phyloP scores from a whole-genome alignment of 2,329 filamentous ascomycete genomes.

The Fusarium tjaetaba region DNA sequence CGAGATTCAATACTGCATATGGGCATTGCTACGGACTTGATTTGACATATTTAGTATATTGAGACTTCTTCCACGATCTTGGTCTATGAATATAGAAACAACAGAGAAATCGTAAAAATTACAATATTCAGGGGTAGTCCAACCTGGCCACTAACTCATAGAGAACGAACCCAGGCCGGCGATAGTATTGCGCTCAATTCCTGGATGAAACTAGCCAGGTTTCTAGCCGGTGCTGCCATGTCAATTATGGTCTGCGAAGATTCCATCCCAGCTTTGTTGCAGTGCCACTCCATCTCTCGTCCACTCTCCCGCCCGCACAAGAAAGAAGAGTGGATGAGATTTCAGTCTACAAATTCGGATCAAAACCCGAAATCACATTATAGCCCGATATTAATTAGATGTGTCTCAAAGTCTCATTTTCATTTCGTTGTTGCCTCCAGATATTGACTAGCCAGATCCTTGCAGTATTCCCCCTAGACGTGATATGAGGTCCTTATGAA shows the following conservation, averaged over 20 bases:
- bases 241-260: background rate
- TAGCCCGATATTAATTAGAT: background rate
- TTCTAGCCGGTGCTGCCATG: fast-evolving
- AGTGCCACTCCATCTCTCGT: background rate
- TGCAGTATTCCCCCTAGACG: background rate
- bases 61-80: fast-evolving
- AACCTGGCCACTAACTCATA: background rate
- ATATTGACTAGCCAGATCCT: slow-evolving; percentile 11
- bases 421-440: background rate
- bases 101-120: background rate
- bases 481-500: background rate
- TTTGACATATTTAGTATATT: too few relatives aligned
- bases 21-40: background rate
- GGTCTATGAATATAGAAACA: background rate
- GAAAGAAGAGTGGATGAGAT: background rate
- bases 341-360: background rate
- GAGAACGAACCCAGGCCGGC: too few relatives aligned
- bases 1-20: too few relatives aligned
- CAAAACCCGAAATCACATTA: background rate
- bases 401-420: background rate
- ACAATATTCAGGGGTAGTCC: background rate
- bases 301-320: background rate
- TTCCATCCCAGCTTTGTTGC: background rate
- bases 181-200: background rate
- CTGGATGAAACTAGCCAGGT: too few relatives aligned